phyloP scores from a whole-genome alignment of 129 eudicot genomes.

The Flaveria linearis region DNA sequence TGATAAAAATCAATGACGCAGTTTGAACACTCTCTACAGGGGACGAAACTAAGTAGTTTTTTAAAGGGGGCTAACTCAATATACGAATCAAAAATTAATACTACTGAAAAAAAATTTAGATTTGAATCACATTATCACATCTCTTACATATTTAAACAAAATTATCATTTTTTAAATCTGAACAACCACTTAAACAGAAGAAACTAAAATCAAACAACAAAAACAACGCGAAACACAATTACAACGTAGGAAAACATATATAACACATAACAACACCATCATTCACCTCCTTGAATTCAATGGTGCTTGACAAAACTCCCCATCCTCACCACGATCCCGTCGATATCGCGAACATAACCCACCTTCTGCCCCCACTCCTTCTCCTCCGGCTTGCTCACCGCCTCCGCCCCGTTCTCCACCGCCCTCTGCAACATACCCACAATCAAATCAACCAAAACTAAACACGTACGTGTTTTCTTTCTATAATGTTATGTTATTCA shows the following conservation, averaged over 20 bases:
- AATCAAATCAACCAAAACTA: too few species aligned
- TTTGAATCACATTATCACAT: neutral
- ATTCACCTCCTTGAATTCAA: neutral
- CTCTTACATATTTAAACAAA: neutral
- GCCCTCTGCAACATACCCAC: slow-evolving; percentile 56
- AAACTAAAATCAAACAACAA: neutral
- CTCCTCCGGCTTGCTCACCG: slow-evolving; percentile 73
- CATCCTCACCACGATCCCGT: slow-evolving; percentile 80
- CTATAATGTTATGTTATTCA: neutral
- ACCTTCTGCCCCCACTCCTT: slow-evolving; percentile 97
- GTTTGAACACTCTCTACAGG: too few species aligned
- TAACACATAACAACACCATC: neutral
- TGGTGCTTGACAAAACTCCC: slow-evolving; percentile 55
- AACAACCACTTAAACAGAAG: neutral
- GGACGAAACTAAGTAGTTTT: too few species aligned
- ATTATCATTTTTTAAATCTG: neutral
- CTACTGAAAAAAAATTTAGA: too few species aligned
- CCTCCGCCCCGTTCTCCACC: slow-evolving; percentile 88
- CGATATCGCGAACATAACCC: slow-evolving; percentile 81
- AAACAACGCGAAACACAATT: neutral
- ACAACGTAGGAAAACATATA: neutral
- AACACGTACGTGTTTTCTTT: too few species aligned
- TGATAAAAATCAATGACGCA: too few species aligned
- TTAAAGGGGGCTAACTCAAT: too few species aligned
- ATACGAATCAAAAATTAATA: too few species aligned